Base-by-base conservation (phyloP, 1,284 basidiomycete species). In the Clitocybe nebularis region DNA sequence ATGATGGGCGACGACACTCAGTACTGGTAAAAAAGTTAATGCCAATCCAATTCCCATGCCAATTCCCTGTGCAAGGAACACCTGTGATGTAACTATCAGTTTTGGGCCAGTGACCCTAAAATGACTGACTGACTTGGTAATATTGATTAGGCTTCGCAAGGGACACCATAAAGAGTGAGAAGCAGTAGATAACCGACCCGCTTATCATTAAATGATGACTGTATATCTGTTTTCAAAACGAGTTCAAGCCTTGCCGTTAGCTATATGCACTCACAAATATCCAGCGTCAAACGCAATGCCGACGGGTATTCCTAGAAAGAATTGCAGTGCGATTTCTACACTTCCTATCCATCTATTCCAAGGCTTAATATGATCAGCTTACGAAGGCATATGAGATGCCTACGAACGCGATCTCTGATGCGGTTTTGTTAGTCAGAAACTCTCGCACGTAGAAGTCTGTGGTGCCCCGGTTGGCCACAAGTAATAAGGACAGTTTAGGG, bases 31-130 rank as follows among this genome's bases (percentile, higher is more conserved):
- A 43, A 60, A 60, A 39, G 57, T 56, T 39, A 59, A 48, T 6
- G 56, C 57, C 43, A 59, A 57, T 16, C 59, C 59, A n/a, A 60
- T 34, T 11, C 59, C 59, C 57, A 59, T 60, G 10, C 59, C 59
- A n/a, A 60, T 47, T 2, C 56, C 57, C 41, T 60, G 59, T 4
- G 51, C 38, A 6, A 58, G 49, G 24, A 56, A 52, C 7, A 53
- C 41, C 51, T 55, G 22, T 5, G 8, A 16, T 5, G 25, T 2
- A 17, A 36, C 2, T 9, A 3, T 22, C 21, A 35, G 11, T 8
- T 33, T 23, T n/a, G n/a, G n/a, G 32, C 9, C 3, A 13, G n/a
- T 4, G 11, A 14, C 20, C 13, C 4, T 28, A 26, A 1, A 47
- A 47, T 5, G 48, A 36, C 13, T 49, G 5, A 20, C 17, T 23